phyloP scores from a whole-genome alignment of 78 protist species.

The Acrasis kona region DNA sequence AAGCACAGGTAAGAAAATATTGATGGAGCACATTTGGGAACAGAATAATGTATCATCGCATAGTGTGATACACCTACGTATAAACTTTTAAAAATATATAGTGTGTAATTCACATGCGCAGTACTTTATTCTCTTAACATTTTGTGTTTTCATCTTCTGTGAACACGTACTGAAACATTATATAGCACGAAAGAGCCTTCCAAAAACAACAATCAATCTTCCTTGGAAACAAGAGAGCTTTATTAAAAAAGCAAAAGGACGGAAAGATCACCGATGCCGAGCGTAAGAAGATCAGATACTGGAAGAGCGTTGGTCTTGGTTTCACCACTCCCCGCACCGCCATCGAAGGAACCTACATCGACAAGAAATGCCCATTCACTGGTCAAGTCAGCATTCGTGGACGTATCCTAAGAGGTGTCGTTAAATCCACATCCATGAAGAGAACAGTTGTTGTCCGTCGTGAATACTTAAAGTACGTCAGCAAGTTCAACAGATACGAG shows the following conservation, averaged over 20 bases:
- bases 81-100: no score
- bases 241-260: conserved; percentile 5
- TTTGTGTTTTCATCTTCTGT: no score
- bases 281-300: conserved; percentile 58
- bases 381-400: conserved; percentile 97
- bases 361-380: conserved; percentile 99
- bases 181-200: conserved; percentile 92
- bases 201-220: conserved; percentile 83
- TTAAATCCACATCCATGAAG: conserved; percentile 50
- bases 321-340: conserved; percentile 94
- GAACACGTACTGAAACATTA: no score
- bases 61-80: no score
- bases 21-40: no score
- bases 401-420: conserved; percentile 86
- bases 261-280: conserved; percentile 8
- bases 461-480: conserved; percentile 91
- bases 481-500: conserved; percentile 98
- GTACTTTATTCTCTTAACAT: no score
- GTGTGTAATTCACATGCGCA: no score
- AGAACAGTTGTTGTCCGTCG: conserved; percentile 88
- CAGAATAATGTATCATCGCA: no score
- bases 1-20: no score
- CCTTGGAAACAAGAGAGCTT: conserved; percentile 39
- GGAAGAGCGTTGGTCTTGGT: conserved; percentile 95
- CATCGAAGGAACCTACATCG: conserved; percentile 89